Base-by-base conservation (phyloP, 148 eudicot species). In the Camellia granthamiana region DNA sequence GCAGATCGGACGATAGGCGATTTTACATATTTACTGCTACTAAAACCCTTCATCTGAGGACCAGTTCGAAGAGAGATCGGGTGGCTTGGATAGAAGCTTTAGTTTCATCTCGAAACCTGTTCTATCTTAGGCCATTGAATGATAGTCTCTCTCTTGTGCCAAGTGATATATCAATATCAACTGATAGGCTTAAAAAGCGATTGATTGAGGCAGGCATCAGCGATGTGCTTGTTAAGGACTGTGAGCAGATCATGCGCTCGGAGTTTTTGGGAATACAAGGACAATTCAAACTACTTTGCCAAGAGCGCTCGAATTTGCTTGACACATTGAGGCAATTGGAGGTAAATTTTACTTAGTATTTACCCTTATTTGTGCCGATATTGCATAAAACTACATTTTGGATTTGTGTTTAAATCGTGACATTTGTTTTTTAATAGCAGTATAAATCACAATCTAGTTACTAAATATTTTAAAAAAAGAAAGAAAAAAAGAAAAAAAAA, bases 1-100 rank as follows among this genome's bases (percentile, higher is more conserved):
- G 98, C 86, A 94, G 84, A 78, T 90, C 98, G n/a, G 98, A 94
- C 38, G 89, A 90, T 59, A 86, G 86, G 86, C 84, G 92, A 69
- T 92, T 94, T 78, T 94, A 94, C 86, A 88, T 94, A 85, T 92
- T 94, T 82, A 94, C 98, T 79, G 92, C 95, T 49, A 92, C 98
- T 72, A 94, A 94, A 88, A 92, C 98, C 30, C 98, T 94, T 86
- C 98, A 94, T 85, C 83, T 94, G 64, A 86, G 95, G 85, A 88
- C 91, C 56, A 82, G 88, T 74, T 88, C 91, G 41, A 88, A 85
- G 79, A 87, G 76, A 78, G 93, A 92, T 75, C 89, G 92, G 79
- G 91, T 62, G 78, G 87, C 91, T 60, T 94, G 98, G 98, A 83
- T 94, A 72, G 88, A 90, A 84, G 97, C 97, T 77, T 90, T 94